Base-by-base conservation (phyloP, 352 stramenopile species). In the Pseudoperonospora humuli region DNA sequence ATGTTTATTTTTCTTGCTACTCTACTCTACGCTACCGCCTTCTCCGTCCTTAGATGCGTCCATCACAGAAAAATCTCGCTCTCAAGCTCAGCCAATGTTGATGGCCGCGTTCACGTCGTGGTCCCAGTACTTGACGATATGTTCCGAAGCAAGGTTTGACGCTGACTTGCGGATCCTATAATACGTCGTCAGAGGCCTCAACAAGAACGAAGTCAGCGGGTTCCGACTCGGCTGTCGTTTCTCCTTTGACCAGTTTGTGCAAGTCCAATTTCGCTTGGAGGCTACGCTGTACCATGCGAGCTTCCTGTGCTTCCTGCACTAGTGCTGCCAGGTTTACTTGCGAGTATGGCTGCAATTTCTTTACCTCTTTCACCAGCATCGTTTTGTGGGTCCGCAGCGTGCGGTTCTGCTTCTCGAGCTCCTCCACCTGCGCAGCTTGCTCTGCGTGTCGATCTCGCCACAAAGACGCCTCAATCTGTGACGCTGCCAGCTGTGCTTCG, bases 201-300 rank as follows among this genome's bases (percentile, higher is more conserved):
- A 59, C 57, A 19, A 64, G 39, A 33, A 67, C 58, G 51, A 64
- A 67, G 44, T 64, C 58, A 9, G 46, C 27, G 4, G 53, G 7
- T 6, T 15, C 28, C 0, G 34, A 27, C 25, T 53, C 46, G 2
- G 9, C 42, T 17, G n/a, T 26, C 6, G 4, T 31, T 13, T 1
- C 39, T 2, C 25, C 27, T 5, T 11, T 34, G 24, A 43, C 6
- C 19, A 43, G 29, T 17, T 60, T 44, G 29, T 57, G 54, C 23
- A 25, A 61, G 26, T 70, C 47, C 27, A 84, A 38, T 27, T 75
- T 70, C 7, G 61, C 50, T 34, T 84, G 72, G 2, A 84, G 44
- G 55, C 67, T 81, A 42, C 68, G 68, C 39, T 87, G 75, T 49
- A 87, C 66, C 75, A 87, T 87, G 25, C 75, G 62, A 10, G 75